Base-by-base conservation (phyloP, 139 green algal species). In the Ostreobium quekettii region DNA sequence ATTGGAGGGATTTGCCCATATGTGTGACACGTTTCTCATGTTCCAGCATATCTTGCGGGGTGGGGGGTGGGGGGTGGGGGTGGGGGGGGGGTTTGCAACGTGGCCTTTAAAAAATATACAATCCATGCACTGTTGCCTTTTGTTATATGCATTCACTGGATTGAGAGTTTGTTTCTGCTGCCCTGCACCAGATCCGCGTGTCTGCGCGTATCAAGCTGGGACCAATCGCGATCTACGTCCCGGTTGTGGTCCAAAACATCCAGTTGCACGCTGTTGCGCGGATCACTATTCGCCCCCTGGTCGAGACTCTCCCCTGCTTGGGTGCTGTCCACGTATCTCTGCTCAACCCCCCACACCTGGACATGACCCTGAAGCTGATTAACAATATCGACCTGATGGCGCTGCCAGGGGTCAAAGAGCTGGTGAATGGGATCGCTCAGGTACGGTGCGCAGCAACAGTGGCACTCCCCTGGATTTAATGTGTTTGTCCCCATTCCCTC, bases 281-380 rank as follows among this genome's bases (percentile, higher is more conserved):
- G 49, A 76, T 91, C 48, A 80, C 84, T 6, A 33, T 91, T 4
- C 72, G 73, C 28, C 80, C 81, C 2, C 76, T 93, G 67, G 79
- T 90, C 28, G 87, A 93, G 57, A 84, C 75, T 24, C 77, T 93
- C 30, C 87, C 87, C 30, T 91, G 83, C 71, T 60, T 91, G 11
- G 87, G 87, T 19, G 85, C 80, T 19, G 79, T 86, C 36, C 75
- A 69, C n/a, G 71, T 93, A n/a, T 78, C 62, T 4, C 71, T 93
- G 70, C 78, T 91, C 11, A 67, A 82, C 46, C 57, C 46, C 73
- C 84, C 74, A 46, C 65, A 82, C 47, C 53, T 89, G 7, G 87
- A 90, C 81, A 71, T 80, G 48, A 80, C 62, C 1, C 74, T 89
- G 19, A 72, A 60, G 36, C 39, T 86, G 39, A 68, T 86, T 62